These are phyloP conservation scores for Alternaria rosae DNA, from an alignment of 2,329 filamentous ascomycete genomes.

Conservation along the genomic window DNA sequence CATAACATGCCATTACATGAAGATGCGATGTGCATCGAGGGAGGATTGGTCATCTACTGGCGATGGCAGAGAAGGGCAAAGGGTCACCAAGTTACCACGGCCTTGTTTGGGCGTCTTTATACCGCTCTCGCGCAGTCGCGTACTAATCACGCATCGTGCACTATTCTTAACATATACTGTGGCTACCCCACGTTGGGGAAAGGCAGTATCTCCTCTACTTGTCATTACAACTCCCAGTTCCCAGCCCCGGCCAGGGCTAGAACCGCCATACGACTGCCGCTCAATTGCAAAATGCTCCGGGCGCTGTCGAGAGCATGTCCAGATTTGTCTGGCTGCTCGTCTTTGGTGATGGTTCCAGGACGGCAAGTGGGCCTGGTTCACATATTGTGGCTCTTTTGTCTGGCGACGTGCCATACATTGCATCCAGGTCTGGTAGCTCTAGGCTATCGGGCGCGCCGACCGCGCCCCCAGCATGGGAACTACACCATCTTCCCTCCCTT, in stretches of 20 bases:
- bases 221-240: not conserved
- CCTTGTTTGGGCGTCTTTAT: not conserved
- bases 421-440: constrained; percentile 4
- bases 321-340: not conserved
- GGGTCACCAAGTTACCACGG: not conserved
- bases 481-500: not conserved
- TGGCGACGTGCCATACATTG: constrained; percentile 1
- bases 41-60: not conserved
- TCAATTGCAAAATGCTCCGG: not conserved
- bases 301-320: not conserved
- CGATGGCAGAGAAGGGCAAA: not conserved
- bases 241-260: not conserved
- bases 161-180: constrained; percentile 2
- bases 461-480: not conserved
- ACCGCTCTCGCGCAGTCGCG: not conserved
- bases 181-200: constrained; percentile 4
- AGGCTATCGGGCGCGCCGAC: constrained; percentile 6
- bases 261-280: not conserved
- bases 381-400: constrained; percentile 3
- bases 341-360: not conserved
- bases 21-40: not conserved
- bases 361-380: constrained; percentile 2
- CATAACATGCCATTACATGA: not conserved
- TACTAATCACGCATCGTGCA: constrained; percentile 2
- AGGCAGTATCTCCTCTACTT: not conserved